Conservation (phyloP, 139 green algal species). For the Chlorella sp. region DNA sequence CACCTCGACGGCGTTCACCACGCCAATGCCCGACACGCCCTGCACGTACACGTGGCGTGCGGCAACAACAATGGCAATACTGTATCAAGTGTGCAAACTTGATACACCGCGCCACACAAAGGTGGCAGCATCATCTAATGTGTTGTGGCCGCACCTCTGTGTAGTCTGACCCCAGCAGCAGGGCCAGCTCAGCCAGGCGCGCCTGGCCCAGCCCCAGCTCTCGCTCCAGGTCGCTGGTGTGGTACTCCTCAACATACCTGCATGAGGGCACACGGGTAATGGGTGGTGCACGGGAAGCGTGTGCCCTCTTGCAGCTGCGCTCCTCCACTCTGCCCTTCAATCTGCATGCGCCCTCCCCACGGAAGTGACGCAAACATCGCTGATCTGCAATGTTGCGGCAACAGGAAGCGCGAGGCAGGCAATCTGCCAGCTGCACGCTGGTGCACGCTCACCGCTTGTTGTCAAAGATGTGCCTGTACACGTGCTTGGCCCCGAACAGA, state of each 20-base stretch:
- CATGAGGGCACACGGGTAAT: not conserved
- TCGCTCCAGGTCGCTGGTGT: conserved; percentile 57
- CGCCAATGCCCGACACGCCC: conserved; percentile 57
- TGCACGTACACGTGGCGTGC: too few relatives aligned
- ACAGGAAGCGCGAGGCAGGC: too few relatives aligned
- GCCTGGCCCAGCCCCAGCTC: conserved; percentile 78
- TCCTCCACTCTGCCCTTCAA: too few relatives aligned
- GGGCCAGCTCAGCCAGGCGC: conserved; percentile 68
- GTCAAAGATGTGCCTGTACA: conserved; percentile 85
- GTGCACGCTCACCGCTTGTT: conserved; percentile 52
- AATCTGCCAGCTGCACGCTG: too few relatives aligned
- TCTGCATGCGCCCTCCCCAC: too few relatives aligned
- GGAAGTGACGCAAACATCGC: too few relatives aligned
- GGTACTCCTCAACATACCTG: conserved; percentile 95
- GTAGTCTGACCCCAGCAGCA: conserved; percentile 95
- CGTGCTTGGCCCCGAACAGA: conserved; percentile 84
- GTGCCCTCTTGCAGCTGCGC: too few relatives aligned
- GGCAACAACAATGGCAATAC: too few relatives aligned
- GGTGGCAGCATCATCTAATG: conserved; percentile 2
- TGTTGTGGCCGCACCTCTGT: conserved; percentile 9
- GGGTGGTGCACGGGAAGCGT: too few relatives aligned
- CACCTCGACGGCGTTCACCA: conserved; percentile 96
- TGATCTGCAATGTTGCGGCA: too few relatives aligned
- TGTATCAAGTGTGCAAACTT: too few relatives aligned
- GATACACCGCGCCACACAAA: conserved; percentile 1